These are phyloP conservation scores for Withania somnifera DNA, from an alignment of 305 asterid genomes.

Conservation along the genomic window DNA sequence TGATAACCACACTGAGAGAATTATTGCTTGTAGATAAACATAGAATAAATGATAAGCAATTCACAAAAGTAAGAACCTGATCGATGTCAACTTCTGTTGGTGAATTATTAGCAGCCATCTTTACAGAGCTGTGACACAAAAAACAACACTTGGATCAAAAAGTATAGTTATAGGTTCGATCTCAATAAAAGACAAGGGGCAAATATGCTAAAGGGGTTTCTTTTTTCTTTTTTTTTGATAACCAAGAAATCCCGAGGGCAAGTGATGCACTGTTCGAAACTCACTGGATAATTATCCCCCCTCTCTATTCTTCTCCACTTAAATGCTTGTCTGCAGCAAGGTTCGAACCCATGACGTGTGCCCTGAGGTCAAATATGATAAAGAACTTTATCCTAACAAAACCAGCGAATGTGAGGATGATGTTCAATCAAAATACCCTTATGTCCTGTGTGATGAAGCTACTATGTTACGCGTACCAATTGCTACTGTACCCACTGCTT, in stretches of 20 bases:
- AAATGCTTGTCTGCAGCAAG: not conserved
- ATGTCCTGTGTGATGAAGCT: not conserved
- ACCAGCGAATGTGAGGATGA: not conserved
- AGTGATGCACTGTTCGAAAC: not conserved
- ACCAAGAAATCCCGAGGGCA: not conserved
- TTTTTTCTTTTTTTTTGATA: not conserved
- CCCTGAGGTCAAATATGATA: not conserved
- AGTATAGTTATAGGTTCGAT: not conserved
- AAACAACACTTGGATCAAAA: not conserved
- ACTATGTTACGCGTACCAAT: not conserved
- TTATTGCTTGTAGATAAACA: not conserved
- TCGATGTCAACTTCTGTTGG: not conserved
- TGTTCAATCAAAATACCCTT: not conserved
- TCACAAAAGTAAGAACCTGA: conserved; percentile 1
- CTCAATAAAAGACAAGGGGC: not conserved
- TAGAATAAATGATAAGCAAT: not conserved
- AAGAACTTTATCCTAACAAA: not conserved
- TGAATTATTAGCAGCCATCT: conserved; percentile 7
- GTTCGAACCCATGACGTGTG: not conserved
- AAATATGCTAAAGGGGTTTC: not conserved
- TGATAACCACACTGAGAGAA: not conserved
- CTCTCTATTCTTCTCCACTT: not conserved
- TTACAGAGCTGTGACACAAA: not conserved
- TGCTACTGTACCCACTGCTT: not conserved
- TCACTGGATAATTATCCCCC: not conserved